Conservation (phyloP, 257 asterid genomes). For the Primulina eburnea region DNA sequence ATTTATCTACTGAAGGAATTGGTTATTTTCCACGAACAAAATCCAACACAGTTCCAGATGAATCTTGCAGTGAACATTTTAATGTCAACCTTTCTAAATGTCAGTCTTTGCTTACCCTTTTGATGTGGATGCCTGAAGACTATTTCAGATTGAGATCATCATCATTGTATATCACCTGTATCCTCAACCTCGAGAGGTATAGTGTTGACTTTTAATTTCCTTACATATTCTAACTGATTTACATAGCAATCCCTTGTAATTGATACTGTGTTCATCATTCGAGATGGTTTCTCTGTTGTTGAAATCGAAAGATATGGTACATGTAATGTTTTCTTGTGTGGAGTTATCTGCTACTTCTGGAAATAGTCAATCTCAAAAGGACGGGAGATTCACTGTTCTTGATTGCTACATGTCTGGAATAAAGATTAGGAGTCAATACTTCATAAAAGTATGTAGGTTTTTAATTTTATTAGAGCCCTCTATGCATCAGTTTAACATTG, state of each 20-base stretch:
- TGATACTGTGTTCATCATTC: not conserved
- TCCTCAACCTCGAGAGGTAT: conserved; percentile 91
- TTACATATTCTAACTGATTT: not conserved
- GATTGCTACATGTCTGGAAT: not conserved
- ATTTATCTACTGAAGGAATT: conserved; percentile 27
- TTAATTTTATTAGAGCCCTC: too few relatives aligned
- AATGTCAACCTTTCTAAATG: conserved; percentile 45
- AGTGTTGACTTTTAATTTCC: conserved; percentile 18
- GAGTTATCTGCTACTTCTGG: not conserved
- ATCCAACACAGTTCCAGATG: conserved; percentile 31
- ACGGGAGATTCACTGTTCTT: too few relatives aligned
- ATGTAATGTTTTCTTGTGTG: too few relatives aligned
- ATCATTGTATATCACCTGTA: conserved; percentile 47
- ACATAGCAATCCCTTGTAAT: not conserved
- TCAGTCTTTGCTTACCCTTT: conserved; percentile 50
- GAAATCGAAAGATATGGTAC: not conserved
- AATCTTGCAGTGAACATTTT: conserved; percentile 33
- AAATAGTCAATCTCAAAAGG: not conserved
- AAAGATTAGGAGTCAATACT: not conserved
- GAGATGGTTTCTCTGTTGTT: not conserved
- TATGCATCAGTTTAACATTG: too few relatives aligned
- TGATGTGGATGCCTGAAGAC: conserved; percentile 78
- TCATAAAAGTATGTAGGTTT: not conserved
- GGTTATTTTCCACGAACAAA: conserved; percentile 27
- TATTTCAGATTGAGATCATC: conserved; percentile 57